phyloP scores from a whole-genome alignment of 805 yeast genomes.

The Kuraishia borneana region DNA sequence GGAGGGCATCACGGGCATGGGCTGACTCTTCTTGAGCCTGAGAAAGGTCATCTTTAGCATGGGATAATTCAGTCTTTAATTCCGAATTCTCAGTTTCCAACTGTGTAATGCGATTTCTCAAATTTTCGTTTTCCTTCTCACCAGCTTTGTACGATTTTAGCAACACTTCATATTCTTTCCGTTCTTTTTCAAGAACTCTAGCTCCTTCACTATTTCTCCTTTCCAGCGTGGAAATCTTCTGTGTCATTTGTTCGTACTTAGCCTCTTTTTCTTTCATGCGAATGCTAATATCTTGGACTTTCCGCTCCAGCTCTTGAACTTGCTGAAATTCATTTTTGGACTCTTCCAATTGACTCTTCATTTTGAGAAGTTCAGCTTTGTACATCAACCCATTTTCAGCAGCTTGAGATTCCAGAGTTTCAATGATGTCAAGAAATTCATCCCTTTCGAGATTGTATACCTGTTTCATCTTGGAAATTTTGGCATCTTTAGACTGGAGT shows the following conservation, averaged over 20 bases:
- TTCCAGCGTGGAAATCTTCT: conserved; percentile 2
- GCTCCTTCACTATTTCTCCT: not conserved
- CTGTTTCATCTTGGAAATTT: conserved; percentile 31
- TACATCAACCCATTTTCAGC: conserved; percentile 42
- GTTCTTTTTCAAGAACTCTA: too few relatives aligned
- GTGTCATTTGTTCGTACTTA: not conserved
- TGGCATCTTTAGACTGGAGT: conserved; percentile 38
- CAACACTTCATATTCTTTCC: too few relatives aligned
- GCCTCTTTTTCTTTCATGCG: not conserved
- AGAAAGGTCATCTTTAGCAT: not conserved
- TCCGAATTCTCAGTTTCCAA: not conserved
- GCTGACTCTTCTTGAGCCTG: not conserved
- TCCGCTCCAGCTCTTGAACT: not conserved
- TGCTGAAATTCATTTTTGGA: not conserved
- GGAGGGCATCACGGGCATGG: not conserved
- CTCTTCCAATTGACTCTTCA: conserved; percentile 1
- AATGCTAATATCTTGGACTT: not conserved
- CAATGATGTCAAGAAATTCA: conserved; percentile 49
- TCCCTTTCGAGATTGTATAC: conserved; percentile 42
- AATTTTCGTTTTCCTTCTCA: conserved; percentile 5
- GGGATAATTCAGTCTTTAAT: not conserved
- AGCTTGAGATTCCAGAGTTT: conserved; percentile 41
- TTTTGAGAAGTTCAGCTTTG: conserved; percentile 24
- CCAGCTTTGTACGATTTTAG: too few relatives aligned
- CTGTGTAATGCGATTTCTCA: conserved; percentile 5